Base-by-base conservation (phyloP, 306 rosid species). In the Pachyrhizus erosus region DNA sequence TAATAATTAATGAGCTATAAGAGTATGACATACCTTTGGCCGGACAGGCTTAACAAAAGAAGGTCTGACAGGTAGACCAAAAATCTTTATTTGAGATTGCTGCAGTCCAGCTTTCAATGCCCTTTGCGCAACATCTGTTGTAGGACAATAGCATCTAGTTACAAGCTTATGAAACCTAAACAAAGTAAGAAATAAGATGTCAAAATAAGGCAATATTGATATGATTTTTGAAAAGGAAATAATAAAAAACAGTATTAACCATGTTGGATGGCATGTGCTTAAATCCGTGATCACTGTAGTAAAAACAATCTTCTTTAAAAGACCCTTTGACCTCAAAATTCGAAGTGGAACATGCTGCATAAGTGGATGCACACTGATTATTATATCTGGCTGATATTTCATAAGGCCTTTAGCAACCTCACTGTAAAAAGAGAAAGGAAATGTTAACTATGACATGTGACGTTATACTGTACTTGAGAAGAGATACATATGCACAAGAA, bases 261-360 rank as follows among this genome's bases (percentile, higher is more conserved):
- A 96, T 74, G 99, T 96, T 24, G 99, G 99, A 87, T 96, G 99
- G 87, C 99, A 96, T 2, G 99, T 96, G 92, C 99, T 96, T 84
- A 96, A 89, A 93, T 96, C 99, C 15, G 99, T 96, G 78, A 96
- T 51, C 18, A 96, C 99, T 45, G 99, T 96, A 61, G 99, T 96
- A 85, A 96, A 96, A 82, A 93, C 97, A 73, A 96, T 96, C 90
- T 96, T 92, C 76, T 92, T 80, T 87, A 96, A 82, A 58, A 93
- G 94, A 77, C 99, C 99, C 84, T 82, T 96, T 42, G 93, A 67
- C 87, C 97, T 91, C 93, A 96, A 87, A 76, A 96, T 54, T 27
- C 98, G 98, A 82, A 93, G 97, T 9, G 99, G 98, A 78, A 96
- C 99, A 5, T 96, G 99, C 43, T 96, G 99, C 99, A 96, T 96